Conservation (phyloP, 2,329 filamentous ascomycete species). For the Curvularia spicifera region DNA sequence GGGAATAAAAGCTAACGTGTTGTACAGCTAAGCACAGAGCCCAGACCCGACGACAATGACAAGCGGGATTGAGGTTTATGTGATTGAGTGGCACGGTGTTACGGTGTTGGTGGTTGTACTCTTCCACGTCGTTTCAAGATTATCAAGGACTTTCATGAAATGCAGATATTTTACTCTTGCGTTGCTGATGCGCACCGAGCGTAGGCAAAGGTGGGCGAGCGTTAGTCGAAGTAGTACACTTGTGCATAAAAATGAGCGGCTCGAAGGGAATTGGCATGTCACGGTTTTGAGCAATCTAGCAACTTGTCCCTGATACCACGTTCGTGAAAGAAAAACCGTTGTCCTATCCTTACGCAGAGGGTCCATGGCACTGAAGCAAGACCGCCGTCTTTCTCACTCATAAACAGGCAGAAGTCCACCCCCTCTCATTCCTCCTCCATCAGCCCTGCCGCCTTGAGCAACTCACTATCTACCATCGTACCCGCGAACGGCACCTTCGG, state of each 20-base stretch:
- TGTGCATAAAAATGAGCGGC: background rate
- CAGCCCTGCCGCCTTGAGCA: slow-evolving; percentile 40
- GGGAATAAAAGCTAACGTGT: background rate
- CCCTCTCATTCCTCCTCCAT: slow-evolving; percentile 5
- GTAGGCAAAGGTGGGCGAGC: background rate
- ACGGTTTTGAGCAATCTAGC: no score
- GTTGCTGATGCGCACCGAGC: background rate
- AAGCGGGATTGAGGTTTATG: slow-evolving; percentile 8
- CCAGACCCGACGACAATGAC: slow-evolving; percentile 9
- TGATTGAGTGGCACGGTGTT: background rate
- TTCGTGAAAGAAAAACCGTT: background rate
- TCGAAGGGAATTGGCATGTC: no score
- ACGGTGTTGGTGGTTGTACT: no score
- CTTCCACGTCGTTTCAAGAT: no score
- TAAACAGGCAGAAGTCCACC: background rate
- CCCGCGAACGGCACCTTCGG: slow-evolving; percentile 39
- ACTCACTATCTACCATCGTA: slow-evolving; percentile 38
- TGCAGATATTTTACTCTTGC: background rate
- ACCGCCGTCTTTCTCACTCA: background rate
- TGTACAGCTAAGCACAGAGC: slow-evolving; percentile 14
- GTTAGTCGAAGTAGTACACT: background rate
- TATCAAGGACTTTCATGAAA: background rate
- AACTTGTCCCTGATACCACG: no score
- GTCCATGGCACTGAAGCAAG: background rate
- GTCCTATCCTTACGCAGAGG: background rate